These are phyloP conservation scores for Alternaria longipes DNA, from an alignment of 2,329 filamentous ascomycete species.

Conservation along the genomic window DNA sequence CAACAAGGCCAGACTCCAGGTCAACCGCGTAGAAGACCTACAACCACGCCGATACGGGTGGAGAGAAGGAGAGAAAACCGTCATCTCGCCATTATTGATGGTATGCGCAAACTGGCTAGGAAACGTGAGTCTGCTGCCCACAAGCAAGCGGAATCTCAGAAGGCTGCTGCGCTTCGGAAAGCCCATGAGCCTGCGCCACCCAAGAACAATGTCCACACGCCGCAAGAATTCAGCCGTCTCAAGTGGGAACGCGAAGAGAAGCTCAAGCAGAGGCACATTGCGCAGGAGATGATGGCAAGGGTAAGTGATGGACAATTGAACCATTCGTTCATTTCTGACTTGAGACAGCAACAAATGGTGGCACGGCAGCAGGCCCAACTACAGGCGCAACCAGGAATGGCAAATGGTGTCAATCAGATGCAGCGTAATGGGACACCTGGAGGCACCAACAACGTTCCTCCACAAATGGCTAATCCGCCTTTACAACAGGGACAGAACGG, in stretches of 20 bases:
- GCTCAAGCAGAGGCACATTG: conserved; percentile 63
- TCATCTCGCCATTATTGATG: conserved; percentile 88
- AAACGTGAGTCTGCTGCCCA: conserved; percentile 86
- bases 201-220: conserved; percentile 72
- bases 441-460: conserved; percentile 37
- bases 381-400: conserved; percentile 51
- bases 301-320: conserved; percentile 44
- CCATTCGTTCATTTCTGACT: conserved; percentile 20
- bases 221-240: conserved; percentile 88
- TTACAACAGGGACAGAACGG: conserved; percentile 43
- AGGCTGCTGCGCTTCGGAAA: conserved; percentile 82
- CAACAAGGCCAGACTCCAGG: conserved; percentile 61
- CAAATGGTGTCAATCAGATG: conserved; percentile 52
- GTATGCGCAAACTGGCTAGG: conserved; percentile 94
- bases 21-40: conserved; percentile 69
- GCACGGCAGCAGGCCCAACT: conserved; percentile 51
- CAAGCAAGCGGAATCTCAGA: conserved; percentile 80
- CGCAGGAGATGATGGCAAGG: conserved; percentile 63
- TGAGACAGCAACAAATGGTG: conserved; percentile 45
- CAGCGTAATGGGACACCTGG: conserved; percentile 55
- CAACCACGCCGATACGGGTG: conserved; percentile 79
- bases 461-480: conserved; percentile 41
- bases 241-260: conserved; percentile 87
- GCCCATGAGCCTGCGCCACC: conserved; percentile 73
- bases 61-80: conserved; percentile 87